phyloP scores from a whole-genome alignment of 2,329 filamentous ascomycete species.

The Ophiostoma sp. region DNA sequence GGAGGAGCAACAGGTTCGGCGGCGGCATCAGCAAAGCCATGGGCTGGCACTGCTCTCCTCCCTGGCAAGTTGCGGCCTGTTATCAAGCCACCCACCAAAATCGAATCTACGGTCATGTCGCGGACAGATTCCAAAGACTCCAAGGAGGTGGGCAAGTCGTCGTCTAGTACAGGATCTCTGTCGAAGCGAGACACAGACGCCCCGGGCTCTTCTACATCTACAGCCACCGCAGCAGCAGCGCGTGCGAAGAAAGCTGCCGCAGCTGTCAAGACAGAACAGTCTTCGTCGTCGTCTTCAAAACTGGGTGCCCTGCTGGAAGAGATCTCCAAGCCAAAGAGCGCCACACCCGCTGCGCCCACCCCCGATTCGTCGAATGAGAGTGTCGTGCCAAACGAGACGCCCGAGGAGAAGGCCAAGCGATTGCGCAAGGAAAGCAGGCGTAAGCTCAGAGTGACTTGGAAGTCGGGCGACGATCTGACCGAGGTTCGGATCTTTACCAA shows the following conservation, averaged over 20 bases:
- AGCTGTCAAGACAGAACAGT: slow-evolving; percentile 31
- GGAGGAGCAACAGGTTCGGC: slow-evolving; percentile 31
- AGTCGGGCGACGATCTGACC: slow-evolving; percentile 59
- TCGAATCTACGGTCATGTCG: slow-evolving; percentile 16
- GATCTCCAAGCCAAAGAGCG: slow-evolving; percentile 48
- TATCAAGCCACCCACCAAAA: slow-evolving; percentile 35
- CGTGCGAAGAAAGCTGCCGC: slow-evolving; percentile 29
- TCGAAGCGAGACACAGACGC: slow-evolving; percentile 13
- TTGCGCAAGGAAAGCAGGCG: slow-evolving; percentile 67
- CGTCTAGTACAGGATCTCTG: slow-evolving; percentile 11
- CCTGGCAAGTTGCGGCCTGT: slow-evolving; percentile 45
- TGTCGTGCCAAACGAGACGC: slow-evolving; percentile 51
- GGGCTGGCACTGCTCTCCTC: slow-evolving; percentile 34
- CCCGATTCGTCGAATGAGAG: slow-evolving; percentile 39
- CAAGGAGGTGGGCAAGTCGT: slow-evolving; percentile 11
- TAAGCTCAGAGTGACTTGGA: slow-evolving; percentile 66
- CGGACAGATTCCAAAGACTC: slow-evolving; percentile 4
- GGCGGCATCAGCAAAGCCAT: slow-evolving; percentile 32
- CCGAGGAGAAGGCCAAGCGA: slow-evolving; percentile 61
- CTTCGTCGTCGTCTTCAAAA: slow-evolving; percentile 36
- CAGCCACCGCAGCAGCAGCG: background rate
- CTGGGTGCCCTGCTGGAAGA: slow-evolving; percentile 52
- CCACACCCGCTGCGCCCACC: slow-evolving; percentile 36
- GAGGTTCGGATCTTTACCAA: slow-evolving; percentile 66
- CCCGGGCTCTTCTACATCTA: background rate